Conservation (phyloP, 768 basidiomycete genomes). For the Xerocomus brunneocitrinus region DNA sequence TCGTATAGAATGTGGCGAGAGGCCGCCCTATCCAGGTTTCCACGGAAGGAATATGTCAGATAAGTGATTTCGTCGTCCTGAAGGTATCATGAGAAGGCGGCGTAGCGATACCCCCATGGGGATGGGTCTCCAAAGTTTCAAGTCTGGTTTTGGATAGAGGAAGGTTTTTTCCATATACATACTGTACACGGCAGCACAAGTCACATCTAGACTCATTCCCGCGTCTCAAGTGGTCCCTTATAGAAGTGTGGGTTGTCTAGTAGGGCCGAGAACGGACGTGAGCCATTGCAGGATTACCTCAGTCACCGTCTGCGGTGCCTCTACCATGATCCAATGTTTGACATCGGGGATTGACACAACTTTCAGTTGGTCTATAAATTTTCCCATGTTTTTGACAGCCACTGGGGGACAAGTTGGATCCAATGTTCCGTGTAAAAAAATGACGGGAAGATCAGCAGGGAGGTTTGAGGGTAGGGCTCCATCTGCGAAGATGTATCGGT, state of each 20-base stretch:
- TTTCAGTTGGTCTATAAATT: conserved; percentile 48
- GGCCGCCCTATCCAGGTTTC: not conserved
- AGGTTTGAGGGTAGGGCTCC: conserved; percentile 42
- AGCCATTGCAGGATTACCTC: conserved; percentile 47
- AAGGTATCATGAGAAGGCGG: not conserved
- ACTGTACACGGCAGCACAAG: not conserved
- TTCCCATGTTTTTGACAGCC: conserved; percentile 41
- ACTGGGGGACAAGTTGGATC: conserved; percentile 46
- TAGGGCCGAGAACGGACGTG: conserved; percentile 6
- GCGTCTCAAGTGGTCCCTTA: conserved; percentile 1
- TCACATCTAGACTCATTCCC: not conserved
- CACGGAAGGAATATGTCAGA: not conserved
- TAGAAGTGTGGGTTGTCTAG: not conserved
- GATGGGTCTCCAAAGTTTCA: not conserved
- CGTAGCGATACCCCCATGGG: not conserved
- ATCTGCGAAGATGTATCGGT: conserved; percentile 27
- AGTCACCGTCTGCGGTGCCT: conserved; percentile 54
- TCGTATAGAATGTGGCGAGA: not conserved
- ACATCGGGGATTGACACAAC: conserved; percentile 48
- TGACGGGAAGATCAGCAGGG: conserved; percentile 48
- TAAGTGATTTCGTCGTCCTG: not conserved
- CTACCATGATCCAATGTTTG: conserved; percentile 70
- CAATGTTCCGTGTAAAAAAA: conserved; percentile 55
- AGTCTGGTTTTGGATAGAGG: not conserved
- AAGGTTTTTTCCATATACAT: not conserved